These are phyloP conservation scores for Leccinum longicurvipes DNA, from an alignment of 768 basidiomycete genomes.

Conservation along the genomic window DNA sequence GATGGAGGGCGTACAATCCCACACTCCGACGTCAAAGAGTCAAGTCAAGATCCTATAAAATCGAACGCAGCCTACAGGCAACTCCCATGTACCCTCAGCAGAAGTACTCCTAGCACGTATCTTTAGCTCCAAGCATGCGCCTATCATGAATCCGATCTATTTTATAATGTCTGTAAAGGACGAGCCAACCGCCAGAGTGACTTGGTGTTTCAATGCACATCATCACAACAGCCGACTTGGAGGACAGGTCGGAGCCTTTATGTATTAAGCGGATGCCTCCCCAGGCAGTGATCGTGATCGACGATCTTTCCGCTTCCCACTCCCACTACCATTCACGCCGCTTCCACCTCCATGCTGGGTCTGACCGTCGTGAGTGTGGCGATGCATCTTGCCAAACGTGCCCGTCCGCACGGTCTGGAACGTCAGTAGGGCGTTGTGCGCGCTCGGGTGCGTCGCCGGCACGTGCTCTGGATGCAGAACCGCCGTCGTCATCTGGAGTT, in stretches of 20 bases:
- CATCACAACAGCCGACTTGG: too few relatives aligned
- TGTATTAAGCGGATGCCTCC: background rate
- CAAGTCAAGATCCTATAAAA: too few relatives aligned
- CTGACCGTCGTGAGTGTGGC: background rate
- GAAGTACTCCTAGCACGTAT: too few relatives aligned
- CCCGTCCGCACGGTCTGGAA: conserved; percentile 27
- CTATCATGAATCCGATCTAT: too few relatives aligned
- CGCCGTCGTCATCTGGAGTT: conserved; percentile 31
- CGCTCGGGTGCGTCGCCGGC: conserved; percentile 53
- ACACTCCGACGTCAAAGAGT: too few relatives aligned
- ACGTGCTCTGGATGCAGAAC: conserved; percentile 35
- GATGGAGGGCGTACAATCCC: too few relatives aligned
- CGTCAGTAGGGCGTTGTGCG: conserved; percentile 47
- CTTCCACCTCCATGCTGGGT: background rate
- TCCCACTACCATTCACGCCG: background rate
- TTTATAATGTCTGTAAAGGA: too few relatives aligned
- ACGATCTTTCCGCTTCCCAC: background rate
- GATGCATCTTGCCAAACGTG: conserved; percentile 12
- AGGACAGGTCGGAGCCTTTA: background rate
- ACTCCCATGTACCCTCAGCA: too few relatives aligned
- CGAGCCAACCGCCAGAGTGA: too few relatives aligned
- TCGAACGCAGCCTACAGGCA: too few relatives aligned
- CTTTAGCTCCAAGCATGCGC: too few relatives aligned
- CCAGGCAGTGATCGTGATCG: background rate
- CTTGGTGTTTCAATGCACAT: too few relatives aligned